Conservation (phyloP, 495 filamentous ascomycete genomes). For the Penicillium turbatum region DNA sequence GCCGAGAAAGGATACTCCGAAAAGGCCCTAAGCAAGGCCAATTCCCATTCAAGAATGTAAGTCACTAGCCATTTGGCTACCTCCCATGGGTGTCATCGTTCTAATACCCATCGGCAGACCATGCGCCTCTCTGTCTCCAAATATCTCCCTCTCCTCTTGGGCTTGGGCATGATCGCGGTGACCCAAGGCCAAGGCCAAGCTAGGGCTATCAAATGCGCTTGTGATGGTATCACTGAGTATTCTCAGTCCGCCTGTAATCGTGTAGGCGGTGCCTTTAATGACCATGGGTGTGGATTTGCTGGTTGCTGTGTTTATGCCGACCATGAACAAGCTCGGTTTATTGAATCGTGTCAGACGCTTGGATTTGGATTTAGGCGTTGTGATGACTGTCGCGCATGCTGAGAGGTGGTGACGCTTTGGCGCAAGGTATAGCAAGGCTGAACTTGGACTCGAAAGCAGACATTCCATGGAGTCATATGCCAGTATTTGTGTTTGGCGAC, state of each 20-base stretch:
- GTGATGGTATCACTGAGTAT: background rate
- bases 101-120: background rate
- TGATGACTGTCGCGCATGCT: constrained; percentile 18
- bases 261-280: constrained; percentile 9
- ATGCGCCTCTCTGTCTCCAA: background rate
- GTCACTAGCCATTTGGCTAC: background rate
- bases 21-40: background rate
- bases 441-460: background rate
- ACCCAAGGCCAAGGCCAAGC: background rate
- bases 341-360: constrained; percentile 6
- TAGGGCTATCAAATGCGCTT: constrained; percentile 4
- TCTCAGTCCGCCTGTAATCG: background rate
- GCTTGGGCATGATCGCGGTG: background rate
- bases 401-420: background rate
- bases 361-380: constrained; percentile 19
- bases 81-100: background rate
- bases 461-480: background rate
- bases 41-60: background rate
- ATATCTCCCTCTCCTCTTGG: background rate
- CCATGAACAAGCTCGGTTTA: constrained; percentile 12
- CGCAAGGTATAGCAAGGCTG: background rate
- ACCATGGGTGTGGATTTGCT: constrained; percentile 12
- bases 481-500: background rate
- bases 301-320: constrained; percentile 18
- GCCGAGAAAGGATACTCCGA: background rate